Conservation (phyloP, 169 alveolate species). For the Plasmodium gaboni region DNA sequence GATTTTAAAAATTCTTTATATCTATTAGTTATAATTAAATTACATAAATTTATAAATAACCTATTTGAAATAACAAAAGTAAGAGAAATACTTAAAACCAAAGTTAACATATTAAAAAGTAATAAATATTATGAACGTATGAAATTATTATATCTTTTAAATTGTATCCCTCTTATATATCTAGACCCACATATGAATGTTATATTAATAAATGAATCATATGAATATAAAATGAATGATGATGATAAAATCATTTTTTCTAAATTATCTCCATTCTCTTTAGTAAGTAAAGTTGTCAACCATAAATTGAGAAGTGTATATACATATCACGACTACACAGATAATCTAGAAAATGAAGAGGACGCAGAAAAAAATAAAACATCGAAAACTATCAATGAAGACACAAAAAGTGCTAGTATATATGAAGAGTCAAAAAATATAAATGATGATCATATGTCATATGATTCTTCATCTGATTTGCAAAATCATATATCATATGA, state of each 20-base stretch:
- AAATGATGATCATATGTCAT: too few species aligned
- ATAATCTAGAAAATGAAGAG: slow-evolving; percentile 8
- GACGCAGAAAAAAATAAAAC: not conserved
- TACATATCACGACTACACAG: slow-evolving; percentile 61
- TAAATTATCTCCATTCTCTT: slow-evolving; percentile 61
- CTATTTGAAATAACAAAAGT: slow-evolving; percentile 61
- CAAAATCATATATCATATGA: too few species aligned
- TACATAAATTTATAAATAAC: slow-evolving; percentile 64
- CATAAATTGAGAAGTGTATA: slow-evolving; percentile 46
- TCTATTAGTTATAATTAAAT: slow-evolving; percentile 30
- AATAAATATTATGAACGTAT: slow-evolving; percentile 1
- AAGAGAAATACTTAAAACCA: slow-evolving; percentile 19
- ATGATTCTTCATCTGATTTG: too few species aligned
- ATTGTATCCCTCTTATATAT: slow-evolving; percentile 53
- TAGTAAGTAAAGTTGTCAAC: slow-evolving; percentile 17
- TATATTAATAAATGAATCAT: slow-evolving; percentile 49
- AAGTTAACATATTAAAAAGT: slow-evolving; percentile 12
- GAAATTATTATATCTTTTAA: slow-evolving; percentile 36
- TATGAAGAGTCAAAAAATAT: too few species aligned
- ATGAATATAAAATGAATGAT: slow-evolving; percentile 40
- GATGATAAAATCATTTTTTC: slow-evolving; percentile 60
- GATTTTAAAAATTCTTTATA: slow-evolving; percentile 49
- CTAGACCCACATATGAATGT: slow-evolving; percentile 74
- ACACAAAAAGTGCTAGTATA: not conserved
- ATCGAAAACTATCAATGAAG: too few species aligned